phyloP scores from a whole-genome alignment of 495 filamentous ascomycete species.

The Cercophora scortea region DNA sequence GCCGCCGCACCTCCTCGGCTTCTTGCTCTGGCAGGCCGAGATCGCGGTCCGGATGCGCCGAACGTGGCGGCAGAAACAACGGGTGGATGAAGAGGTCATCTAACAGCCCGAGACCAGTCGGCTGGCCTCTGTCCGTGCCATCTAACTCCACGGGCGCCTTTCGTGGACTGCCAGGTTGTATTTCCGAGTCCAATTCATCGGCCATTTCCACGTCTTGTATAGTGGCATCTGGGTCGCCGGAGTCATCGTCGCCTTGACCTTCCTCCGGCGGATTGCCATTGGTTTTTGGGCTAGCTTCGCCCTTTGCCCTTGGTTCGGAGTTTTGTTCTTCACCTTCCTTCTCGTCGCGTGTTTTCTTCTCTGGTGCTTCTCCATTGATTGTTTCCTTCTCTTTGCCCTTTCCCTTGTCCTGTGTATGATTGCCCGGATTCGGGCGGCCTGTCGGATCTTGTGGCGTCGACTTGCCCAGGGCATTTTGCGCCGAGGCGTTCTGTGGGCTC shows the following conservation, averaged over 20 bases:
- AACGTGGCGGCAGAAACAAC: slow-evolving; percentile 68
- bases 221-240: background rate
- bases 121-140: background rate
- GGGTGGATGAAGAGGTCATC: slow-evolving; percentile 63
- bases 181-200: slow-evolving; percentile 10
- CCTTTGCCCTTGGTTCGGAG: background rate
- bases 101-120: slow-evolving; percentile 18
- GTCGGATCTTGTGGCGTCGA: background rate
- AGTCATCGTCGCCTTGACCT: background rate
- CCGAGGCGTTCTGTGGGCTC: background rate
- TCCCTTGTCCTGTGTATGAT: background rate
- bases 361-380: slow-evolving; percentile 12
- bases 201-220: slow-evolving; percentile 38
- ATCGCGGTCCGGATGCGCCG: slow-evolving; percentile 65
- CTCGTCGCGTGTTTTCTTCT: slow-evolving; percentile 1
- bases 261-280: slow-evolving; percentile 5
- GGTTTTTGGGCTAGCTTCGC: background rate
- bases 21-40: slow-evolving; percentile 72
- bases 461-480: background rate
- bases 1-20: slow-evolving; percentile 79
- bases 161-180: background rate
- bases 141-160: no score
- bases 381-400: slow-evolving; percentile 10
- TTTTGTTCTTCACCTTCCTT: background rate
- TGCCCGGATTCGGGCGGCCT: background rate